Conservation (phyloP, 2,329 filamentous ascomycete genomes). For the Elsinoe fawcettii region DNA sequence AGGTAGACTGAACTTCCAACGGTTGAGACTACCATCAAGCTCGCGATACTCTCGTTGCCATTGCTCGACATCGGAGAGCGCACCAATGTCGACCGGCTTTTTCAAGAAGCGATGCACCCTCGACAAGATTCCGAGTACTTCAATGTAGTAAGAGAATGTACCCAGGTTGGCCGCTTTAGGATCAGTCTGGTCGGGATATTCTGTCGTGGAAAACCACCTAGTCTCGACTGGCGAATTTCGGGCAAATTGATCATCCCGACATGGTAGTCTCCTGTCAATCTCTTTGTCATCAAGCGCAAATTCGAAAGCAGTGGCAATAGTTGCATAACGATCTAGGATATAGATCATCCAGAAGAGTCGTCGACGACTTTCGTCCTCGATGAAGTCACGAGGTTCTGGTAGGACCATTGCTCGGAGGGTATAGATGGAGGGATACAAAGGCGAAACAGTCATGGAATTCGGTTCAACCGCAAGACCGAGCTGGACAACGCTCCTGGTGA, state of each 20-base stretch:
- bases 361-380: constrained; percentile 80
- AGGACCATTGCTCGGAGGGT: constrained; percentile 78
- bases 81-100: constrained; percentile 79
- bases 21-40: constrained; percentile 68
- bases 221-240: constrained; percentile 80
- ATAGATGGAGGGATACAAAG: constrained; percentile 77
- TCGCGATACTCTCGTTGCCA: constrained; percentile 85
- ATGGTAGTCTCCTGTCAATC: constrained; percentile 79
- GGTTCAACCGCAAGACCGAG: constrained; percentile 76
- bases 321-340: constrained; percentile 80
- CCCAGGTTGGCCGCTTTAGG: constrained; percentile 74
- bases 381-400: constrained; percentile 73
- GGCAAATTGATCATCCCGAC: constrained; percentile 76
- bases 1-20: constrained; percentile 78
- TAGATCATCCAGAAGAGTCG: constrained; percentile 94
- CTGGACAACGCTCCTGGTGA: constrained; percentile 82
- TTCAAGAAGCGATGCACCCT: constrained; percentile 85
- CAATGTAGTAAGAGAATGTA: constrained; percentile 82
- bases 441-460: constrained; percentile 69
- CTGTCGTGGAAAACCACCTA: constrained; percentile 58
- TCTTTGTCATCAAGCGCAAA: constrained; percentile 84
- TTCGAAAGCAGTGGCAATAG: constrained; percentile 83
- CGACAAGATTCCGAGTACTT: constrained; percentile 78
- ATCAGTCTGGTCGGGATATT: constrained; percentile 41
- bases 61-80: constrained; percentile 73